phyloP scores from a whole-genome alignment of 1,139 yeast genomes.

The Taphrina sp. region DNA sequence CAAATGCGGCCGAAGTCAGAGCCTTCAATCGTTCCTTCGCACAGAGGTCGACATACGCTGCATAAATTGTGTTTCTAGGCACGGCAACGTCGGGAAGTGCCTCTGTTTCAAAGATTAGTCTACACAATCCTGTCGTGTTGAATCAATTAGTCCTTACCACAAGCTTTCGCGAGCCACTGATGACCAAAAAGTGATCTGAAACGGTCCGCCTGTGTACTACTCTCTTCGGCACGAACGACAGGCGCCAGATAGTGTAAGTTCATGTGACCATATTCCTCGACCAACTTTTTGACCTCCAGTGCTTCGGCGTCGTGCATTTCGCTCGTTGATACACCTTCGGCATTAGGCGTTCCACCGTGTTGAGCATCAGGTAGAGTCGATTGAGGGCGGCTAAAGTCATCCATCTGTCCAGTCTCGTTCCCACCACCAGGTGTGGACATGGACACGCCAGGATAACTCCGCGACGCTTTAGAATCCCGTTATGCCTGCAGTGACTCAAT shows the following conservation, averaged over 20 bases:
- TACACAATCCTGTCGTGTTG: neutral
- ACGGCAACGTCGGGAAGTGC: slow-evolving; percentile 61
- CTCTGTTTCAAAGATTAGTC: too few species aligned
- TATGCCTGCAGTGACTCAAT: too few species aligned
- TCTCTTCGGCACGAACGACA: slow-evolving; percentile 6
- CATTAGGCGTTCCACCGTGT: neutral
- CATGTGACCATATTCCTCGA: slow-evolving; percentile 3
- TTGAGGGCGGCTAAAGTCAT: slow-evolving; percentile 15
- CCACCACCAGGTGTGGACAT: slow-evolving; percentile 11
- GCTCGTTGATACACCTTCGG: neutral
- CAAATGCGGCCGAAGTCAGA: slow-evolving; percentile 81
- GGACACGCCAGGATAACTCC: too few species aligned
- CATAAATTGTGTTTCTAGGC: slow-evolving; percentile 78
- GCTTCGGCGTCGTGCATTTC: slow-evolving; percentile 18
- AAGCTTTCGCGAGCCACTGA: slow-evolving; percentile 25
- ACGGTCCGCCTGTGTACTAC: slow-evolving; percentile 14
- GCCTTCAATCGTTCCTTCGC: slow-evolving; percentile 67
- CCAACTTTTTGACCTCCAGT: slow-evolving; percentile 12
- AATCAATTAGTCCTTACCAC: slow-evolving; percentile 5
- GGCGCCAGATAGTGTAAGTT: slow-evolving; percentile 12
- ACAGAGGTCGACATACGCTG: slow-evolving; percentile 73
- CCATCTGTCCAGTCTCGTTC: slow-evolving; percentile 1
- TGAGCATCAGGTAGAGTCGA: slow-evolving; percentile 8
- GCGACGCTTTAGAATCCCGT: too few species aligned
- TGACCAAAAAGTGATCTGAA: slow-evolving; percentile 16